Evolutionary conservation across 2,329 filamentous ascomycete genomes (phyloP).

Genomic region (Ceratocystiopsis minuta): DNA sequence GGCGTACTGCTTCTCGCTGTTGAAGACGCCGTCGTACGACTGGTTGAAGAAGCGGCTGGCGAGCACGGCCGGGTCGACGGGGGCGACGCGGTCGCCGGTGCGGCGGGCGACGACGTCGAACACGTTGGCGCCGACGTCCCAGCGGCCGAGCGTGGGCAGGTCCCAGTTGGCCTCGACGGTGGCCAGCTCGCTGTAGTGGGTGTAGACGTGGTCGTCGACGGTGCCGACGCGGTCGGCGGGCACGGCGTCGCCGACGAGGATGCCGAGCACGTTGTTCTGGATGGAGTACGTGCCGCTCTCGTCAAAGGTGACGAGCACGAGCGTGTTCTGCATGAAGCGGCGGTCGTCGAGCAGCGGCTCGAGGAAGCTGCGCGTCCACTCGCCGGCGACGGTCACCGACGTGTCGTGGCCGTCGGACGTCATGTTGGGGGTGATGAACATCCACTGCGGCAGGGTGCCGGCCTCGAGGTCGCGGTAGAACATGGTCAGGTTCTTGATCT

Average conservation of each 20-base stretch:
- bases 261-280: constrained; percentile 50
- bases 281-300: constrained; percentile 53
- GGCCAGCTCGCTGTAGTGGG: constrained; percentile 53
- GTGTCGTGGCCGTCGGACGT: constrained; percentile 62
- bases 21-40: constrained; percentile 16
- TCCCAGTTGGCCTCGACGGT: constrained; percentile 53
- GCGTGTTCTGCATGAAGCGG: constrained; percentile 58
- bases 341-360: constrained; percentile 49
- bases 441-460: constrained; percentile 50
- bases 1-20: constrained; percentile 7
- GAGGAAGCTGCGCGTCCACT: constrained; percentile 51
- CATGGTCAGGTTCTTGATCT: constrained; percentile 55
- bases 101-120: constrained; percentile 39
- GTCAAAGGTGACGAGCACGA: constrained; percentile 64
- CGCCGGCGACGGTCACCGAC: constrained; percentile 47
- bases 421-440: constrained; percentile 59
- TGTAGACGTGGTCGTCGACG: constrained; percentile 51
- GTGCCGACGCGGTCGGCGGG: constrained; percentile 47
- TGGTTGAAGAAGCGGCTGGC: constrained; percentile 11
- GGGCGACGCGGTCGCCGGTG: constrained; percentile 34
- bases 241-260: constrained; percentile 60
- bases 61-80: constrained; percentile 6
- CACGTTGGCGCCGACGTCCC: constrained; percentile 57
- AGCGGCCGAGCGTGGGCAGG: constrained; percentile 50
- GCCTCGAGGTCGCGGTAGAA: constrained; percentile 50